Evolutionary conservation across 345 rosid species (phyloP).

Genomic region (Abelmoschus esculentus): DNA sequence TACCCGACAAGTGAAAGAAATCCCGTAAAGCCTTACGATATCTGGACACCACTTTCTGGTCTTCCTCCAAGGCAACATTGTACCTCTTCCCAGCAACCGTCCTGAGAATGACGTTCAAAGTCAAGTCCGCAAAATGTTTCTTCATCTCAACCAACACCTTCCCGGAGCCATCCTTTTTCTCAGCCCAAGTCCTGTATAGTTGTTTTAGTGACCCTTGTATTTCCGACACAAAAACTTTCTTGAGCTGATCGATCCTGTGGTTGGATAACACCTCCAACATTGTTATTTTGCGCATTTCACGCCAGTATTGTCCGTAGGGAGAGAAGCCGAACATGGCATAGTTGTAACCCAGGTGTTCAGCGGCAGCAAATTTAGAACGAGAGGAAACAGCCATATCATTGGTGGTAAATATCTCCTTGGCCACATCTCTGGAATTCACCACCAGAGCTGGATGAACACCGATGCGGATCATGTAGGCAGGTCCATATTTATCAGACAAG

Average conservation of each 20-base stretch:
- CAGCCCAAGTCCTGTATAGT: constrained; percentile 16
- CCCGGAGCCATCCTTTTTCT: not conserved
- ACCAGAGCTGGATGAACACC: constrained; percentile 24
- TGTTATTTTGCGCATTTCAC: constrained; percentile 33
- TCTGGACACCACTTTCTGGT: constrained; percentile 10
- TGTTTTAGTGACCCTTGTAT: constrained; percentile 13
- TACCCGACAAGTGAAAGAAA: constrained; percentile 16
- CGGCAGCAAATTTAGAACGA: constrained; percentile 19
- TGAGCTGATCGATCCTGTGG: constrained; percentile 22
- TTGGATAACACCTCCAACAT: constrained; percentile 22
- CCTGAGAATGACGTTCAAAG: constrained; percentile 26
- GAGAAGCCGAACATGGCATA: constrained; percentile 24
- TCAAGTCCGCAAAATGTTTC: constrained; percentile 26
- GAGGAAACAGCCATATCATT: constrained; percentile 20
- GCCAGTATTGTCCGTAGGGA: constrained; percentile 36
- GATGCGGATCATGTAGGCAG: constrained; percentile 23
- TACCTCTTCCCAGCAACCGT: constrained; percentile 31
- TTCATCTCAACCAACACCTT: constrained; percentile 22
- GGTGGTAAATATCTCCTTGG: constrained; percentile 29
- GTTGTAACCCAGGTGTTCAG: constrained; percentile 23
- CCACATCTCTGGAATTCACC: constrained; percentile 24
- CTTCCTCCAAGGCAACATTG: constrained; percentile 11
- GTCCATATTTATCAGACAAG: constrained; percentile 27
- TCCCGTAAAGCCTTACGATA: constrained; percentile 14
- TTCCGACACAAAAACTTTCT: constrained; percentile 20